These are phyloP conservation scores for Carex pumila DNA, from an alignment of 176 grass and related monocot species.

Conservation along the genomic window DNA sequence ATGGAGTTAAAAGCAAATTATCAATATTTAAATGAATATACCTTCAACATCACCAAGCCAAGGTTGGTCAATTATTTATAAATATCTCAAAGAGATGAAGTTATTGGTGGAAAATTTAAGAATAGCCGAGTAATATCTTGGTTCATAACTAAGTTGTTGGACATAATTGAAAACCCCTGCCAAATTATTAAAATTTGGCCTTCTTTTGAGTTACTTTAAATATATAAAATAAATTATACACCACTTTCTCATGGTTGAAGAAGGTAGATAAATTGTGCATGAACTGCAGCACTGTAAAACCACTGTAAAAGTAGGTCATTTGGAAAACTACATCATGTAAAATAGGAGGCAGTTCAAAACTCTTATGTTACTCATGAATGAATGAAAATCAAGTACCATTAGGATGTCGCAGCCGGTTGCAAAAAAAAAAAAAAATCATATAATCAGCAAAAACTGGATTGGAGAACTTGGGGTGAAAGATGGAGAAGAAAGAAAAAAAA, in stretches of 20 bases:
- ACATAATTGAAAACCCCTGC: too few species aligned
- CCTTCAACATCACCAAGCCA: not conserved
- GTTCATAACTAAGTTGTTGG: not conserved
- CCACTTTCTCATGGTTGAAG: not conserved
- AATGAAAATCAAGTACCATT: too few species aligned
- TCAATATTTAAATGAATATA: not conserved
- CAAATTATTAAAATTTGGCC: not conserved
- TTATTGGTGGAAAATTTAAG: not conserved
- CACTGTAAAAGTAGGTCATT: not conserved
- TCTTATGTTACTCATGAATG: too few species aligned
- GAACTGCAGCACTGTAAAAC: not conserved
- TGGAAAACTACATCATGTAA: constrained; percentile 6
- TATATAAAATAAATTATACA: not conserved
- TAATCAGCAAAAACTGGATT: constrained; percentile 20
- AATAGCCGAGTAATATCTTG: not conserved
- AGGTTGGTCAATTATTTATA: not conserved
- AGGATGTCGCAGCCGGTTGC: constrained; percentile 78
- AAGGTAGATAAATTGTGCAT: not conserved
- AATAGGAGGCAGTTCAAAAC: not conserved
- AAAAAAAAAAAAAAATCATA: constrained; percentile 31
- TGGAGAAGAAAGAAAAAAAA: not conserved
- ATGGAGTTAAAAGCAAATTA: not conserved
- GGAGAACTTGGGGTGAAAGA: not conserved
- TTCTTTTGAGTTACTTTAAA: not conserved
- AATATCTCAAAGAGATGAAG: not conserved